Conservation (phyloP, 2,329 filamentous ascomycete genomes). For the Trichoderma guizhouense region DNA sequence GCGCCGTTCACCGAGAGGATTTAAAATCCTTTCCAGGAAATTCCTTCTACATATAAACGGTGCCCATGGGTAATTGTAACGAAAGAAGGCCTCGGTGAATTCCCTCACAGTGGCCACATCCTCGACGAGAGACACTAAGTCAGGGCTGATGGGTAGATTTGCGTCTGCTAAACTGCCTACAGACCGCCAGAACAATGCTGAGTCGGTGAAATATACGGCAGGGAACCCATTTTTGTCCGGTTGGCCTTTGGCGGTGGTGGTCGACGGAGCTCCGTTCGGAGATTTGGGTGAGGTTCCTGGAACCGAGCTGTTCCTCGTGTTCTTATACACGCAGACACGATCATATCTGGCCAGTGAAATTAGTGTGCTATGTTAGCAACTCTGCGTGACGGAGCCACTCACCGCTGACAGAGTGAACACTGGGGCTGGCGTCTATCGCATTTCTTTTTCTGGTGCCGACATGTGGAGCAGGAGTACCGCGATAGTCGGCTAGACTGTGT, state of each 20-base stretch:
- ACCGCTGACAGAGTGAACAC: neutral
- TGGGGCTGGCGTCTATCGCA: neutral
- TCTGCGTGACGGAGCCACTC: neutral
- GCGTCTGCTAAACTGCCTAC: neutral
- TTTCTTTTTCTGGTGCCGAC: neutral
- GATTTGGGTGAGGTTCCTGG: too few species aligned
- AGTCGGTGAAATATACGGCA: neutral
- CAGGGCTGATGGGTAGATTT: neutral
- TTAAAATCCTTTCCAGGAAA: neutral
- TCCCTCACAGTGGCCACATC: neutral
- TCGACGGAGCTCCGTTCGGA: neutral
- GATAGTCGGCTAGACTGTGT: neutral
- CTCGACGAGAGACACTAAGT: neutral
- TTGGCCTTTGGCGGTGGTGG: neutral
- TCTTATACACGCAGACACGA: neutral
- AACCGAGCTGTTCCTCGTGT: too few species aligned
- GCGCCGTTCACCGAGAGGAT: neutral
- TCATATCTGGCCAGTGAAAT: neutral
- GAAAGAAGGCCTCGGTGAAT: neutral
- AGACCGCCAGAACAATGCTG: neutral
- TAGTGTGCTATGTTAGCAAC: neutral
- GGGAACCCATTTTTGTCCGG: neutral
- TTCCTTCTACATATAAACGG: neutral
- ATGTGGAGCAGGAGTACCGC: neutral
- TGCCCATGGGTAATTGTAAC: neutral